Base-by-base conservation (phyloP, 139 green algal species). In the Chlamydomonas schloesseri region DNA sequence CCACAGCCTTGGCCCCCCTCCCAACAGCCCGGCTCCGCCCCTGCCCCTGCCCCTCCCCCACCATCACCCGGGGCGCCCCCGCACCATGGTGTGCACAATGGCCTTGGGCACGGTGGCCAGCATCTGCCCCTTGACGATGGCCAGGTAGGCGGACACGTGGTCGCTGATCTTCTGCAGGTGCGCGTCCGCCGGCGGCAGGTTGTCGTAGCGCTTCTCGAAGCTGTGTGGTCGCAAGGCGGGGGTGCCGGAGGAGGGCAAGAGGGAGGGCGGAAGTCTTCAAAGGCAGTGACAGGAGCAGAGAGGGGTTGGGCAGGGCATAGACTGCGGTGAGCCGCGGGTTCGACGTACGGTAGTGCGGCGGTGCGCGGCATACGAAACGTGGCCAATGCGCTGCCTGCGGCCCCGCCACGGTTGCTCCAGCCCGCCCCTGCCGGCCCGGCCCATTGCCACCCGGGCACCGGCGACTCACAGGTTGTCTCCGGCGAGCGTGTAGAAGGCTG, bases 71-170 rank as follows among this genome's bases (percentile, higher is more conserved):
- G n/a, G n/a, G n/a, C n/a, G n/a, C n/a, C n/a, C 18, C 60, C 60
- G 60, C 60, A 67, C 95, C 90, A 97, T 96, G 92, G 92, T 96
- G 89, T 97, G 95, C 74, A 99, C 96, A 67, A 98, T 95, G 26
- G 96, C 96, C 92, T 99, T 99, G 81, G 96, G 96, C 67, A 99
- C 93, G 24, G 96, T 98, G 73, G 96, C 95, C 78, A 95, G 94
- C 86, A 99, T 94, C 94, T 98, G 96, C 50, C 84, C 91, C 77
- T 96, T 93, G 26, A 99, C 94, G 80, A 98, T 96, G 72, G 94
- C 92, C 73, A 99, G 93, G 93, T 99, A 99, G 0, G 95, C 95
- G n/a, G 89, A 95, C 18, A 98, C 93, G 72, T 97, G 94, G 89
- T 97, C 94, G 60, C 93, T 92, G 90, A 98, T 96, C 92, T 90